A percentile compares a stretch with the other conserved stretches of the same genome.
Evolutionary conservation across 2,329 filamentous ascomycete genomes (phyloP).

Genomic region (Fusarium caatingaense): DNA sequence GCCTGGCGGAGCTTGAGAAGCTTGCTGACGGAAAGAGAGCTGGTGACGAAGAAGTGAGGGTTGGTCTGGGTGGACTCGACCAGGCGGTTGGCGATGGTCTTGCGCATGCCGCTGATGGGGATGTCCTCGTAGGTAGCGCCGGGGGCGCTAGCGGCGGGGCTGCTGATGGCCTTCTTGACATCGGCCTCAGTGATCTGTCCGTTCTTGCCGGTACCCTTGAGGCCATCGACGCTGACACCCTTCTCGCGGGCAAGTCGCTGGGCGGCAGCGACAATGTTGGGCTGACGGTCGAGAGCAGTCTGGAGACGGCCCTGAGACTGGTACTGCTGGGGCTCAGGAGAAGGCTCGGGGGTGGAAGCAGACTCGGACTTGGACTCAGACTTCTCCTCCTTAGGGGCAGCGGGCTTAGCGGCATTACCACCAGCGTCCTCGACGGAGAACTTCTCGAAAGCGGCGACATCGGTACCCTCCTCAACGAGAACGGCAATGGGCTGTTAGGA

Average conservation of each 20-base stretch:
- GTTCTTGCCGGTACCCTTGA: slow-evolving; percentile 89
- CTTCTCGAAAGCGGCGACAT: slow-evolving; percentile 87
- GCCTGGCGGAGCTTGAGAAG: slow-evolving; percentile 95
- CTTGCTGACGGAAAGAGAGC: slow-evolving; percentile 91
- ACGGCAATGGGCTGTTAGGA: slow-evolving; percentile 87
- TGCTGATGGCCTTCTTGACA: slow-evolving; percentile 84
- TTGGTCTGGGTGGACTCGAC: slow-evolving; percentile 90
- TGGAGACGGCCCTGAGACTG: slow-evolving; percentile 82
- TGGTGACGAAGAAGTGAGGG: slow-evolving; percentile 97
- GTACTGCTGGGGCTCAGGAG: slow-evolving; percentile 74
- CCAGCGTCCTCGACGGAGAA: slow-evolving; percentile 93
- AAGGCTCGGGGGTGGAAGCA: slow-evolving; percentile 56
- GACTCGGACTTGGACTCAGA: slow-evolving; percentile 70
- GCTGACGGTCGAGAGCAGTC: slow-evolving; percentile 84
- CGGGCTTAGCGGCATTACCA: slow-evolving; percentile 72
- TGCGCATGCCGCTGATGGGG: slow-evolving; percentile 92
- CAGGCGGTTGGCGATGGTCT: slow-evolving; percentile 93
- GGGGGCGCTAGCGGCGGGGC: slow-evolving; percentile 63
- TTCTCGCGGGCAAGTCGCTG: slow-evolving; percentile 88
- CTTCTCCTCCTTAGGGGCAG: slow-evolving; percentile 74
- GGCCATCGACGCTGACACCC: slow-evolving; percentile 77
- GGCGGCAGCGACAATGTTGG: slow-evolving; percentile 76
- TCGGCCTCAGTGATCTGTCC: slow-evolving; percentile 93
- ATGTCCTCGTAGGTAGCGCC: slow-evolving; percentile 83
- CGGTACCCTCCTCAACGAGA: slow-evolving; percentile 89